Evolutionary conservation across 1,139 yeast species (phyloP).

Genomic region (Kodamaea suecica): DNA sequence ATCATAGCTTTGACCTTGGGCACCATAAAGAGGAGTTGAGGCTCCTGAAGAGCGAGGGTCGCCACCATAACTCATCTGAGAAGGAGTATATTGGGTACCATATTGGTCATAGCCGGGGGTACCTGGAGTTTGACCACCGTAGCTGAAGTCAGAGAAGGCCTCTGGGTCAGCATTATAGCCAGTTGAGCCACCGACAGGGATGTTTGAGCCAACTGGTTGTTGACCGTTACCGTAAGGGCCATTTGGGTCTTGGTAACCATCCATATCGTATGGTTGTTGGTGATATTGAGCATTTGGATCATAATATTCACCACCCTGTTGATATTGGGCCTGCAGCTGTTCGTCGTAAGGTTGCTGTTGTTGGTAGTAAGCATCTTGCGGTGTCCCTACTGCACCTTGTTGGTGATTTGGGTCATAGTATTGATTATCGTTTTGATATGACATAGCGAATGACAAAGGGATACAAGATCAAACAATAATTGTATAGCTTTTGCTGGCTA

Average conservation of each 20-base stretch:
- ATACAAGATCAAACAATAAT: too few relatives aligned
- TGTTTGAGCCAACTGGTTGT: conserved; percentile 29
- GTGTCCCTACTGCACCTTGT: conserved; percentile 24
- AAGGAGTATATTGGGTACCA: conserved; percentile 77
- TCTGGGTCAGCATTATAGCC: conserved; percentile 62
- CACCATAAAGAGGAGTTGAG: conserved; percentile 91
- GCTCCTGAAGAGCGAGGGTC: conserved; percentile 84
- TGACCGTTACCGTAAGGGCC: conserved; percentile 31
- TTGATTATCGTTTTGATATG: conserved; percentile 51
- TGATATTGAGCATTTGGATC: conserved; percentile 54
- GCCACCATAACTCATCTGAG: conserved; percentile 81
- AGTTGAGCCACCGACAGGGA: conserved; percentile 36
- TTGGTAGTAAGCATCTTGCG: conserved; percentile 46
- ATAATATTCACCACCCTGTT: conserved; percentile 40
- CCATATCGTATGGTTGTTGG: conserved; percentile 49
- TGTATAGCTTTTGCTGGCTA: too few relatives aligned
- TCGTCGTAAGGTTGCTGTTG: conserved; percentile 45
- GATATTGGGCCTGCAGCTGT: conserved; percentile 22
- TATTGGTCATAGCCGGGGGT: conserved; percentile 69
- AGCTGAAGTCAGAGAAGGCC: conserved; percentile 74
- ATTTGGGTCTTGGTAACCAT: conserved; percentile 41
- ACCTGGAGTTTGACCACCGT: conserved; percentile 65
- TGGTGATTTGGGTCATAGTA: conserved; percentile 48
- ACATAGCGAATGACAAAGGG: conserved; percentile 32
- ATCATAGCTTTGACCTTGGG: conserved; percentile 54